Conservation (phyloP, 306 rosid species). For the Begonia fuchsioides region DNA sequence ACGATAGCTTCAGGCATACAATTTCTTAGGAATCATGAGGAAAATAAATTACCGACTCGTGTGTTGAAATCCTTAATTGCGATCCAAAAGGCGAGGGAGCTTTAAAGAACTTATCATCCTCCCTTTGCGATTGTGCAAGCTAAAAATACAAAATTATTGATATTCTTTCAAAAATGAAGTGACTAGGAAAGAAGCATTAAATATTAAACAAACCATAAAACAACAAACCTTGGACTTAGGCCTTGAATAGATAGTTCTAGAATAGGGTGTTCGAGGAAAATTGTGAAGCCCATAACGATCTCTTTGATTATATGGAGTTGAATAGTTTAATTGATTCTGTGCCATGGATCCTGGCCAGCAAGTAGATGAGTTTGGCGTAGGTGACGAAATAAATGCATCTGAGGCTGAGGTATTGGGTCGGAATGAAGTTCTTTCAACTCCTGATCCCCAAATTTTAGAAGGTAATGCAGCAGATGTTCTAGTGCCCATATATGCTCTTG, state of each 20-base stretch:
- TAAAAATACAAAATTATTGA: constrained; percentile 12
- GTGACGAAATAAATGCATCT: constrained; percentile 31
- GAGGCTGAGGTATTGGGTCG: constrained; percentile 27
- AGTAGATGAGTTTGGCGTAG: constrained; percentile 34
- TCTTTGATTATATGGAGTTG: constrained; percentile 57
- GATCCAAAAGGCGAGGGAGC: constrained; percentile 28
- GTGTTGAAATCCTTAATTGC: constrained; percentile 27
- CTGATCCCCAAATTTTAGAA: constrained; percentile 22
- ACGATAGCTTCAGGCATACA: not conserved
- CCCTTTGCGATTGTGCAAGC: constrained; percentile 38
- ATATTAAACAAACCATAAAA: not conserved
- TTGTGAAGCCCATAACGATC: constrained; percentile 50
- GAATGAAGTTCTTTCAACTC: constrained; percentile 23
- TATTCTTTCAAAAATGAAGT: not conserved
- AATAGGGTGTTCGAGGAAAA: constrained; percentile 76
- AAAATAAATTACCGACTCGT: constrained; percentile 37
- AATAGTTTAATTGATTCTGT: constrained; percentile 30
- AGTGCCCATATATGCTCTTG: constrained; percentile 77
- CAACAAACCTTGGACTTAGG: constrained; percentile 57
- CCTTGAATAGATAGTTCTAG: constrained; percentile 60
- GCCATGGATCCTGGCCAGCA: constrained; percentile 87
- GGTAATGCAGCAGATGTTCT: constrained; percentile 34
- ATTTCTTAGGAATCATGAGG: constrained; percentile 1
- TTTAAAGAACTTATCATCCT: constrained; percentile 10
- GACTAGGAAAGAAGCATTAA: constrained; percentile 9